Base-by-base conservation (phyloP, 345 rosid genomes). In the Eucalyptus erythrocorys region DNA sequence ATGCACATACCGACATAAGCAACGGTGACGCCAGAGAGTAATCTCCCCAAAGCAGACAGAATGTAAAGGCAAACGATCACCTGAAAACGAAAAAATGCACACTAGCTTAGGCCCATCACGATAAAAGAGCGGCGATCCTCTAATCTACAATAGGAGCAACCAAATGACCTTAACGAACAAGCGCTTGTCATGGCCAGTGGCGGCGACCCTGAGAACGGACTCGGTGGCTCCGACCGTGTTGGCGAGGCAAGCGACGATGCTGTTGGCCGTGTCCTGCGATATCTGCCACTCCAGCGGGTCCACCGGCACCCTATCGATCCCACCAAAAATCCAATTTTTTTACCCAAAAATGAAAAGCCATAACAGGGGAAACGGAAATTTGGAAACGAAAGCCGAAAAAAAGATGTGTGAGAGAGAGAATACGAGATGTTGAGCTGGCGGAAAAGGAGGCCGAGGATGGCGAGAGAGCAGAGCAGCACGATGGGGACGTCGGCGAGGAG, bases 231-330 rank as follows among this genome's bases (percentile, higher is more conserved):
- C 99, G 14, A 97, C 91, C 21, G 98, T 97, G 92, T 97, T 97
- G 89, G 99, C 99, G 34, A 97, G 93, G 91, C 96, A 93, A 1
- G 97, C 99, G 87, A 95, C 93, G 26, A 96, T 92, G 89, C 89
- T 91, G 88, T 94, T 95, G 26, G 99, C 99, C 16, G 98, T 93
- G 88, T 97, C 99, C 92, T 96, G 99, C 45, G 99, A 97, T 76
- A 97, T 95, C 93, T 97, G 99, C 99, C 99, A 96, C 93, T 96
- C 99, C 50, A 96, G 94, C 7, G 99, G 99, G 92, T 96, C 99
- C 82, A 96, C 99, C 5, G 99, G 99, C 34, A 95, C 96, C 91
- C 99, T 90, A 0, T 49, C 79, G 61, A 81, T 32, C 26, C 79
- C 26, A 86, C 15, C 48, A 57, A 48, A 30, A 3, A 10, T 37